Evolutionary conservation across 2,329 filamentous ascomycete species (phyloP).

Genomic region (Pseudocercospora eumusae): DNA sequence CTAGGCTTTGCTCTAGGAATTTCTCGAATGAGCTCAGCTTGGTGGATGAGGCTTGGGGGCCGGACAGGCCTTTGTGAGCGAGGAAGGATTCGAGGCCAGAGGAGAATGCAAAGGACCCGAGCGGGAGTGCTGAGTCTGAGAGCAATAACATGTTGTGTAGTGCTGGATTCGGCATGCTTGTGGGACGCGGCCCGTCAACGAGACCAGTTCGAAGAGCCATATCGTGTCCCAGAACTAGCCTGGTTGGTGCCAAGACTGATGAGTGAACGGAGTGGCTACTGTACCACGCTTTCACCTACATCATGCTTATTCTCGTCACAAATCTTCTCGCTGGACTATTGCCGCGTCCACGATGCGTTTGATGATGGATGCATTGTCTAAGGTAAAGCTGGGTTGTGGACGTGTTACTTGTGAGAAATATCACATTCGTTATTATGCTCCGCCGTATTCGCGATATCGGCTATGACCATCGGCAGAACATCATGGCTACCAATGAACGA

Average conservation of each 20-base stretch:
- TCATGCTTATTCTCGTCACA: background rate
- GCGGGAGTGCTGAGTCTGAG: conserved; percentile 76
- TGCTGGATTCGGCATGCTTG: conserved; percentile 23
- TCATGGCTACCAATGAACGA: background rate
- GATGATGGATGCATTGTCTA: background rate
- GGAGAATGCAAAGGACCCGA: conserved; percentile 86
- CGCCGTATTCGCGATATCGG: background rate
- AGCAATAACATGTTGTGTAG: conserved; percentile 74
- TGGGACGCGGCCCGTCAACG: background rate
- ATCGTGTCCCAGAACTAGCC: background rate
- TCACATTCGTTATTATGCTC: background rate
- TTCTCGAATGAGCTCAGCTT: conserved; percentile 51
- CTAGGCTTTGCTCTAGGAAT: conserved; percentile 71
- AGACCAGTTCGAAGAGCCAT: background rate
- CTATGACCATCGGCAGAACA: background rate
- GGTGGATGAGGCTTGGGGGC: conserved; percentile 24
- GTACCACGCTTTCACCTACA: too few species aligned
- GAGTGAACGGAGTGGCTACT: background rate
- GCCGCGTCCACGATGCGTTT: background rate
- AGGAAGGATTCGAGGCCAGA: conserved; percentile 80
- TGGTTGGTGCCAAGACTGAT: too few species aligned
- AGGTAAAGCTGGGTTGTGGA: background rate
- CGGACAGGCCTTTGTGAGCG: conserved; percentile 56
- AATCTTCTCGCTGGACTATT: background rate
- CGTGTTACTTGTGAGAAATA: background rate